Evolutionary conservation across 495 filamentous ascomycete species (phyloP).

Genomic region (Talaromyces liani): DNA sequence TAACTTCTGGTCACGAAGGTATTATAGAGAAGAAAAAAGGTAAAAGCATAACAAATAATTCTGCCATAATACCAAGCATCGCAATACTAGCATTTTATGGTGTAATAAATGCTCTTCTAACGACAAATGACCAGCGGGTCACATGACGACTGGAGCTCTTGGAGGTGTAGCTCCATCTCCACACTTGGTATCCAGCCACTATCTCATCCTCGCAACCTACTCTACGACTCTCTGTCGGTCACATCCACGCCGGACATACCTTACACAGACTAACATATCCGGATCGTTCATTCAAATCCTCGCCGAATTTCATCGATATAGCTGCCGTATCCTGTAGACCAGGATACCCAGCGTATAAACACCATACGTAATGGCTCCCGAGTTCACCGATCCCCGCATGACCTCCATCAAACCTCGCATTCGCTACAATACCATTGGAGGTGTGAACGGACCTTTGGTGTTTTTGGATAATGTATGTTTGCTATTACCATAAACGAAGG

Average conservation of each 20-base stretch:
- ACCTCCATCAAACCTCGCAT: slow-evolving; percentile 76
- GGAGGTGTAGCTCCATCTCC: not conserved
- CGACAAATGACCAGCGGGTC: not conserved
- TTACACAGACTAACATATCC: not conserved
- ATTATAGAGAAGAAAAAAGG: not conserved
- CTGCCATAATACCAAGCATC: too few species aligned
- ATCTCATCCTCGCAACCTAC: not conserved
- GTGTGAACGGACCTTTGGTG: slow-evolving; percentile 95
- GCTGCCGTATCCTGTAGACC: not conserved
- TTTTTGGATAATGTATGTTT: slow-evolving; percentile 82
- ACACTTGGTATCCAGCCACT: not conserved
- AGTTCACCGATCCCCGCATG: slow-evolving; percentile 68
- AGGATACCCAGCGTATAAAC: slow-evolving; percentile 8
- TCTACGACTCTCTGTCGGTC: not conserved
- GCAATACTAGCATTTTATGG: not conserved
- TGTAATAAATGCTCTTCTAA: not conserved
- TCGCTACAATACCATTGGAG: slow-evolving; percentile 96
- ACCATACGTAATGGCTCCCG: slow-evolving; percentile 46
- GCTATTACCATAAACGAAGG: not conserved
- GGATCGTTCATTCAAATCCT: not conserved
- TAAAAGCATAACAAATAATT: not conserved
- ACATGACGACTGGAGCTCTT: slow-evolving; percentile 1
- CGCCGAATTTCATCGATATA: not conserved
- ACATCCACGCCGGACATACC: not conserved
- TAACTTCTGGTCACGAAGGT: too few species aligned